Conservation (phyloP, 805 yeast species). For the Wickerhamiella azymoides region DNA sequence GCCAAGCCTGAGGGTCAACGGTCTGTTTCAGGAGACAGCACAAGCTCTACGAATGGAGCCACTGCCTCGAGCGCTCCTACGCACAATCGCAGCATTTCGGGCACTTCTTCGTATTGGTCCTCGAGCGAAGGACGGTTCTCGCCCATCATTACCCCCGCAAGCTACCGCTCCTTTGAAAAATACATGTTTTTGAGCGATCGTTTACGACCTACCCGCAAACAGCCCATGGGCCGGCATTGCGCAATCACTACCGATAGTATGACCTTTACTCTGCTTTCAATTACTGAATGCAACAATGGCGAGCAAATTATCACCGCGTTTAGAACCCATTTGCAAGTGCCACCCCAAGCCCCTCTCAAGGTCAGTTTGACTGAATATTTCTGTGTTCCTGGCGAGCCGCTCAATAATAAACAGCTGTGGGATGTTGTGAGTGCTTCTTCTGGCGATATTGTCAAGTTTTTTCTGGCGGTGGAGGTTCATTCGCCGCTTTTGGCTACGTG, state of each 20-base stretch:
- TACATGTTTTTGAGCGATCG: slow-evolving; percentile 14
- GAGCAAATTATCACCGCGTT: slow-evolving; percentile 26
- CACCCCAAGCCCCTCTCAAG: slow-evolving; percentile 11
- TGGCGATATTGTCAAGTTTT: slow-evolving; percentile 20
- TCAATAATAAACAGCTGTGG: slow-evolving; percentile 21
- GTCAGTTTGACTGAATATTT: slow-evolving; percentile 60
- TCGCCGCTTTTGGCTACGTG: slow-evolving; percentile 11
- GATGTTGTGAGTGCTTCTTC: slow-evolving; percentile 17
- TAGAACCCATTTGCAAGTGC: background rate
- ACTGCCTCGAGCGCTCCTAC: background rate
- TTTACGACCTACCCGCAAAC: slow-evolving; percentile 25
- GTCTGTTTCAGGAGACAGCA: background rate
- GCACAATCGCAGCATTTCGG: background rate
- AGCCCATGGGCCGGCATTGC: slow-evolving; percentile 25
- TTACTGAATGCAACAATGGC: slow-evolving; percentile 20
- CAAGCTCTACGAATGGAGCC: too few species aligned
- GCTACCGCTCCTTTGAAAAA: slow-evolving; percentile 8
- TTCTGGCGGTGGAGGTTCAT: slow-evolving; percentile 11
- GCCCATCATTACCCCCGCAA: background rate
- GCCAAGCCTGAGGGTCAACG: background rate
- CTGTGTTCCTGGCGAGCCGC: slow-evolving; percentile 27
- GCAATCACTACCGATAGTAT: slow-evolving; percentile 53
- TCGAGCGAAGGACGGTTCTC: background rate
- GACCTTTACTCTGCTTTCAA: slow-evolving; percentile 38
- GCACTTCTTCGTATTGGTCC: slow-evolving; percentile 7